Base-by-base conservation (phyloP, 2,329 filamentous ascomycete species). In the Thermomyces lanuginosus region DNA sequence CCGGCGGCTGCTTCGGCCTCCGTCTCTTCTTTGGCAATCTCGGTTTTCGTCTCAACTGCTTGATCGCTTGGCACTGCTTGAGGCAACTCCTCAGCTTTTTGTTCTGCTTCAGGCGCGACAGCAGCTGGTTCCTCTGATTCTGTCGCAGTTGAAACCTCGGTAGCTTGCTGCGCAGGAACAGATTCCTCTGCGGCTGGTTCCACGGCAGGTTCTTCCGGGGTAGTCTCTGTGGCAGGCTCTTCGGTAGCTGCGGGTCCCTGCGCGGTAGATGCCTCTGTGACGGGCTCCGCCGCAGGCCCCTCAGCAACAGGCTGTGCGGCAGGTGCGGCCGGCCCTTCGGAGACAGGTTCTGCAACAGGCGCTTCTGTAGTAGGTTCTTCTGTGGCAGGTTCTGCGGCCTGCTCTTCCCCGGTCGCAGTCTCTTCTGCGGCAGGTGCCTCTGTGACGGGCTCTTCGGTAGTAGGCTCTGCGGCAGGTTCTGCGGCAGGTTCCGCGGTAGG, bases 1-100 rank as follows among this genome's bases (percentile, higher is more conserved):
- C 44, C 44, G 6, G 31, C 37, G 10, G 39, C 35, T 29, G 33
- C 29, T 12, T 35, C 45, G 12, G 37, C 40, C 27, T 40, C 44
- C n/a, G 36, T 19, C 12, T 36, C 29, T 13, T 37, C 12, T 21
- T 32, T 24, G 13, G 27, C 32, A 17, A 28, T 14, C 19, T 16
- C 27, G 6, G 4, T 27, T 15, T 13, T 12, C 11, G 17, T 10
- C 18, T 30, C 22, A 4, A 20, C n/a, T 28, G 24, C 18, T 7
- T 30, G 29, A 13, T 31, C 22, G 16, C 27, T 19, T 22, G 32
- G 26, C 13, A 36, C 29, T 6, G 15, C 28, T 21, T 25, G 19
- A 16, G 29, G 26, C n/a, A 29, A 16, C 18, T 33, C 34, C 18
- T 34, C 34, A 3, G 24, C 26, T 10, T 21, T 11, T 17, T 32